Percentiles rank a stretch among this genome's conserved stretches.
Evolutionary conservation across 192 early-diverging fungal genomes (phyloP).

Genomic region (Endogone sp.): DNA sequence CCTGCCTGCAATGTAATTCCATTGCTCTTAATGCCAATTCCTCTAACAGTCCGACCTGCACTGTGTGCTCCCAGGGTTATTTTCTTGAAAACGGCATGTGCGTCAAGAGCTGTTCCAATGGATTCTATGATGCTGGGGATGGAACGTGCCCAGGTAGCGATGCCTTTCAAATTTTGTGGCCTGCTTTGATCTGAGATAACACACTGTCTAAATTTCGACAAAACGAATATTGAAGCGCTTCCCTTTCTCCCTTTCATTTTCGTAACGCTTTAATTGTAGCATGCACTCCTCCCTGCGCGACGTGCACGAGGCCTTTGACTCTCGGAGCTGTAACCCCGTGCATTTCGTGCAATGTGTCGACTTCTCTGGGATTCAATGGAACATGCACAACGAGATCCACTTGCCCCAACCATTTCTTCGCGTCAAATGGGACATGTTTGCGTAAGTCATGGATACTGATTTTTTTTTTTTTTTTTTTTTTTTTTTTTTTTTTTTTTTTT

Average conservation of each 20-base stretch:
- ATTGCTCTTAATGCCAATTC: neutral
- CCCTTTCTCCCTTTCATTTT: no score
- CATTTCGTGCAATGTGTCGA: neutral
- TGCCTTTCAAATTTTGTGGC: no score
- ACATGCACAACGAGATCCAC: neutral
- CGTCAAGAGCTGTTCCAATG: neutral
- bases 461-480: no score
- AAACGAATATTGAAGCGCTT: no score
- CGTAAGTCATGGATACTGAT: neutral
- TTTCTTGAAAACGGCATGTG: neutral
- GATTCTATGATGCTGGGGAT: neutral
- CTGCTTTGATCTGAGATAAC: no score
- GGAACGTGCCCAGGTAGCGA: neutral
- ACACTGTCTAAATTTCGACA: no score
- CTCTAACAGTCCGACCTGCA: neutral
- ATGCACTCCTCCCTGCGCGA: neutral
- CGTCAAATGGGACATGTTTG: neutral
- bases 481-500: no score
- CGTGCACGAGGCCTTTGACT: neutral
- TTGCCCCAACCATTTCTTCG: neutral
- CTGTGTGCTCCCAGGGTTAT: neutral
- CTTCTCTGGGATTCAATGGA: neutral
- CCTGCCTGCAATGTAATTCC: neutral
- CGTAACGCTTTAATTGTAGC: no score
- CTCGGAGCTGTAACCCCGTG: neutral